Conservation (phyloP, 208 protist species). For the Acanthamoeba castellanii region DNA sequence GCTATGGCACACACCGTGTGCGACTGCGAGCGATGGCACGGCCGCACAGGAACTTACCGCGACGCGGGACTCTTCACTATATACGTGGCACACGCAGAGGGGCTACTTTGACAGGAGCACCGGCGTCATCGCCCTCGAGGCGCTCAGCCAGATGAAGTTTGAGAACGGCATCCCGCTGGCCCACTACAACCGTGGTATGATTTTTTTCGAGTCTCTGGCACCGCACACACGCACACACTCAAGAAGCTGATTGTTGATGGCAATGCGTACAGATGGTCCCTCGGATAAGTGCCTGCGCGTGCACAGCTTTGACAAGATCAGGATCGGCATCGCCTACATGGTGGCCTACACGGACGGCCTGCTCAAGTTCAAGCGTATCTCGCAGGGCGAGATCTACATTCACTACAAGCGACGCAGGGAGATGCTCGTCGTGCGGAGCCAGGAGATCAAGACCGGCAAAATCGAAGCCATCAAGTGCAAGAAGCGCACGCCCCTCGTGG, state of each 20-base stretch:
- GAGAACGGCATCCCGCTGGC: slow-evolving; percentile 31
- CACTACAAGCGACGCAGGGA: slow-evolving; percentile 29
- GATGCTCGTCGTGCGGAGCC: neutral
- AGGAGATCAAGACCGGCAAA: slow-evolving; percentile 34
- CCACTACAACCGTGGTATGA: neutral
- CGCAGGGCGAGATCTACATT: slow-evolving; percentile 11
- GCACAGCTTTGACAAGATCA: slow-evolving; percentile 35
- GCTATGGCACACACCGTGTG: too few relatives aligned
- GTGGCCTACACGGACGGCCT: slow-evolving; percentile 28
- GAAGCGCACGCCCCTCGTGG: slow-evolving; percentile 22
- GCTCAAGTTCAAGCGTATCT: slow-evolving; percentile 25
- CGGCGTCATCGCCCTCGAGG: slow-evolving; percentile 2
- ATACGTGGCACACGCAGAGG: neutral
- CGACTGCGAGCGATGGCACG: too few relatives aligned
- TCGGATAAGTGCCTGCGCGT: slow-evolving; percentile 15
- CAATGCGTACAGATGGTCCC: neutral
- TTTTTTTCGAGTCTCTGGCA: too few relatives aligned
- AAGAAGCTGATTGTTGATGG: neutral
- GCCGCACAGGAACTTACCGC: too few relatives aligned
- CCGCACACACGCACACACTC: neutral
- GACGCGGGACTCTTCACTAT: too few relatives aligned
- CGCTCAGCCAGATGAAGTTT: slow-evolving; percentile 50
- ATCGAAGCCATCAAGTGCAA: slow-evolving; percentile 40
- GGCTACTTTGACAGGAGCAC: slow-evolving; percentile 1
- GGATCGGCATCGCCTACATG: neutral